These are phyloP conservation scores for Bigelowiella natans DNA, from an alignment of 78 protist species.

Conservation along the genomic window DNA sequence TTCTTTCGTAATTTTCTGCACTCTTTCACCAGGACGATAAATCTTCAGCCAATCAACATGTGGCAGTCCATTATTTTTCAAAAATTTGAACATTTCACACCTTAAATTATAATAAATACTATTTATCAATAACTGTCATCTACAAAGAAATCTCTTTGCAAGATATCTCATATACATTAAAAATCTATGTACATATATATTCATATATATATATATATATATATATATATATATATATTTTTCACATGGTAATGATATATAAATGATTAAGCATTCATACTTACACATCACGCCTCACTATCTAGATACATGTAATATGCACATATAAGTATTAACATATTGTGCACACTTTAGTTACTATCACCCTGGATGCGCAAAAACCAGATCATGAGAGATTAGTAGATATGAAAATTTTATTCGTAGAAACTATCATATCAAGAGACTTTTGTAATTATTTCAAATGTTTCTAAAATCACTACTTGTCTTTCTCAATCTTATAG, in stretches of 20 bases:
- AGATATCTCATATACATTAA: too few relatives aligned
- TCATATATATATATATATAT: not conserved
- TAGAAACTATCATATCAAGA: not conserved
- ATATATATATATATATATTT: not conserved
- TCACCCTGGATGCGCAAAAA: too few relatives aligned
- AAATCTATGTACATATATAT: not conserved
- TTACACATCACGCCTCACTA: not conserved
- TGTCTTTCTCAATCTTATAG: not conserved
- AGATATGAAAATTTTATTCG: not conserved
- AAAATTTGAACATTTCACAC: not conserved
- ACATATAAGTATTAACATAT: not conserved
- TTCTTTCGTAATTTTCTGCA: too few relatives aligned
- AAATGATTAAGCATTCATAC: not conserved
- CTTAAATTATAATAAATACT: too few relatives aligned
- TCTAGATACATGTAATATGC: not conserved
- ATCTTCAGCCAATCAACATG: not conserved
- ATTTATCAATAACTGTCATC: too few relatives aligned
- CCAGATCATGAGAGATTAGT: not conserved
- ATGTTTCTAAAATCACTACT: too few relatives aligned
- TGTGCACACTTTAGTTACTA: too few relatives aligned
- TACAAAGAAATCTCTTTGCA: too few relatives aligned
- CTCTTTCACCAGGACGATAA: too few relatives aligned
- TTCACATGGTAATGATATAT: not conserved
- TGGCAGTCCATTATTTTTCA: not conserved
- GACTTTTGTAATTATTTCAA: too few relatives aligned